Evolutionary conservation across 345 rosid species (phyloP), one percentile per base, ranked within the genome.

Genomic region (Hypericum perforatum): DNA sequence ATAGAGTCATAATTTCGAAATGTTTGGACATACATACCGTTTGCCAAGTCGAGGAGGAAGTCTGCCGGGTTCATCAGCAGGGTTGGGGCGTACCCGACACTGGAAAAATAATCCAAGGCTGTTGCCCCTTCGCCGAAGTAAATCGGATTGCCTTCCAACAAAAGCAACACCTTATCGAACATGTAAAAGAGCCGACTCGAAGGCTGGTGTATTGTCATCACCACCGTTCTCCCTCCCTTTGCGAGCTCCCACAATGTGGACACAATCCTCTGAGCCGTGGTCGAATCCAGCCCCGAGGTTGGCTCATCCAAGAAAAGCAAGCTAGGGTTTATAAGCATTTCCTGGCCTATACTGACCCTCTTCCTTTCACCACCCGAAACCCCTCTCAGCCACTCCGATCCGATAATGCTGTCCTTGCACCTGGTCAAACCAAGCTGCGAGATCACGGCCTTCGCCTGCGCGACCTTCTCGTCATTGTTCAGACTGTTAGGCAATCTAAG

Each of bases 31-130:
- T 22, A 22, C 32, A 4, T 22, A 22, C 73, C 77, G 45, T 64
- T 64, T 8, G 77, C 70, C 14, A 72, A 60, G 46, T 72, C 73
- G 49, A 61, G 44, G 3, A 68, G 67, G 51, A 68, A 72, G 41
- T 72, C 70, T 29, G 73, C 77, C 15, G 70, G 73, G 55, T 68
- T 72, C 68, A 72, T 64, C 37, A 64, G 53, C 11, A 72, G 53
- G 6, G 47, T 58, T 9, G 77, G 77, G 57, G 50, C 48, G 53
- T 61, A 64, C 7, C 77, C 70, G 43, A 68, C 64, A 9, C 62
- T 63, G 38, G 67, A 68, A 60, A 72, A 72, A 54, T 72, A 61
- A 11, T 9, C 36, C 67, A 68, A 68, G 12, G 70, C 70, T 14
- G 63, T 64, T 0, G 70, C 68, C 11, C 67, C 70, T 54, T 64